Conservation (phyloP, 2,329 filamentous ascomycete species). For the Xylariaceae sp. region DNA sequence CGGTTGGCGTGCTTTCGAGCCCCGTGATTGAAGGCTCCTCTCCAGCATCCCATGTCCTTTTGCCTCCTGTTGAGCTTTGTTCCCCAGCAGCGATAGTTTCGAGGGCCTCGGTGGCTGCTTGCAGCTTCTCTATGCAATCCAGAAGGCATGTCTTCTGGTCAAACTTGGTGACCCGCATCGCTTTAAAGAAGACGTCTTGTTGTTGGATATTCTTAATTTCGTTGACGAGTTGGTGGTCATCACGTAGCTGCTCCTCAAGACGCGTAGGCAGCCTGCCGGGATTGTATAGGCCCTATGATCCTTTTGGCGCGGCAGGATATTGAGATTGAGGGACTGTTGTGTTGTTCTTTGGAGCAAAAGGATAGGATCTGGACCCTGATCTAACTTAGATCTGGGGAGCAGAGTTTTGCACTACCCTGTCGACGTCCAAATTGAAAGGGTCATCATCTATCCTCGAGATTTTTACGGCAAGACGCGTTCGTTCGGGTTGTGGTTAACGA, state of each 20-base stretch:
- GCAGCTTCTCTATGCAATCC: background rate
- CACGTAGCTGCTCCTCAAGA: background rate
- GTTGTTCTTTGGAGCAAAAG: background rate
- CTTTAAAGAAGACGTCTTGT: background rate
- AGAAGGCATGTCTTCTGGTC: background rate
- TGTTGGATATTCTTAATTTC: background rate
- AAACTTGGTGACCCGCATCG: background rate
- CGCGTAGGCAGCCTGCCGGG: background rate
- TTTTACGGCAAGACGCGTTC: background rate
- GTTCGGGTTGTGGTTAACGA: background rate
- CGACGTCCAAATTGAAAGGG: constrained; percentile 4
- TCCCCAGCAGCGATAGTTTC: background rate
- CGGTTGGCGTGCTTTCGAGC: background rate
- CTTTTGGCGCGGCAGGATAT: background rate
- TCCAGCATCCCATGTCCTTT: background rate
- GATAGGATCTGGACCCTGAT: background rate
- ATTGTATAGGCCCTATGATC: background rate
- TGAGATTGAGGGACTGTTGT: background rate
- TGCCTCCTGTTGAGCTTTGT: background rate
- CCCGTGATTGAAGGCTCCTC: background rate
- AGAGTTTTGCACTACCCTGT: constrained; percentile 3
- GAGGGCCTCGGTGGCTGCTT: background rate
- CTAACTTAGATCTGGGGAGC: constrained; percentile 4
- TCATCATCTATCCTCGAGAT: constrained; percentile 1
- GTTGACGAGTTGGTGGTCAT: background rate